These are phyloP conservation scores for Mucor velutinosus DNA, from an alignment of 371 early-diverging fungal species.

Conservation along the genomic window DNA sequence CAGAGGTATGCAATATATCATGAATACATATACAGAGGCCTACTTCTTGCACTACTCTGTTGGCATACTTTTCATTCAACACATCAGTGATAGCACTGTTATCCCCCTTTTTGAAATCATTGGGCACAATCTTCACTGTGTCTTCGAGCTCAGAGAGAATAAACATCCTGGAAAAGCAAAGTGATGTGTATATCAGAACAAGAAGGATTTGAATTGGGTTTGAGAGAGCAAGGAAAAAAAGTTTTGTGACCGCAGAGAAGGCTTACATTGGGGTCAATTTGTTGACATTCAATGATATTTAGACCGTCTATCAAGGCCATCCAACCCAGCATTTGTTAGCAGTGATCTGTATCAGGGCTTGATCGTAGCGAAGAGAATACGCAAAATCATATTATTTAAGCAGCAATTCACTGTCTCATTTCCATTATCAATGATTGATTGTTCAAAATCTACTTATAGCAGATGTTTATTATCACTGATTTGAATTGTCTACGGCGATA, in stretches of 20 bases:
- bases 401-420: too few species aligned
- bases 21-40: conserved; percentile 88
- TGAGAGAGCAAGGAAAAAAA: background rate
- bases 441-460: too few species aligned
- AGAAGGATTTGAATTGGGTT: background rate
- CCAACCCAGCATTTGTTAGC: too few species aligned
- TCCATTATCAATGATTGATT: too few species aligned
- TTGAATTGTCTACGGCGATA: too few species aligned
- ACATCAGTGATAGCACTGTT: conserved; percentile 84
- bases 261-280: background rate
- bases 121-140: conserved; percentile 81
- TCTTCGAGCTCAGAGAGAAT: conserved; percentile 79
- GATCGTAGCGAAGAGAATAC: too few species aligned
- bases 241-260: background rate
- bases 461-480: too few species aligned
- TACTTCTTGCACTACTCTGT: conserved; percentile 90
- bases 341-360: too few species aligned
- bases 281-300: too few species aligned
- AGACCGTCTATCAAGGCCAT: too few species aligned
- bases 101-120: conserved; percentile 73
- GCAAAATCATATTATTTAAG: too few species aligned
- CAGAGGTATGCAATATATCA: conserved; percentile 79
- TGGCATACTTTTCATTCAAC: conserved; percentile 89
- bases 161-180: conserved; percentile 67
- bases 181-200: background rate